A percentile compares a stretch with the other conserved stretches of the same genome.
Conservation (phyloP, 306 rosid genomes). For the Quercus rubra region DNA sequence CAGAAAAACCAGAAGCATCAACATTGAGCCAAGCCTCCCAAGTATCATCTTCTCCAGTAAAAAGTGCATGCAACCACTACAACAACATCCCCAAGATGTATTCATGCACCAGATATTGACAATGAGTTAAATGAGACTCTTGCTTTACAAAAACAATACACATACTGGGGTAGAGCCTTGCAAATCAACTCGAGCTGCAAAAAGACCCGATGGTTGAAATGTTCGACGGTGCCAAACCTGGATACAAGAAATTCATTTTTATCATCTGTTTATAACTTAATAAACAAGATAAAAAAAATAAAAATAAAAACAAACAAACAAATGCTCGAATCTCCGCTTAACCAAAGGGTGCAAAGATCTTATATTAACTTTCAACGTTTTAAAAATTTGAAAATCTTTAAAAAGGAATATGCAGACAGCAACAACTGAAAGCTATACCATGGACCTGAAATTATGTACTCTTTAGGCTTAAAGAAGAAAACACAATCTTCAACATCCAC, state of each 20-base stretch:
- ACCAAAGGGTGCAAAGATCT: not conserved
- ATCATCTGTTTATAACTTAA: not conserved
- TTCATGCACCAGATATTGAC: conserved; percentile 16
- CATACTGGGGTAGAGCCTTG: conserved; percentile 87
- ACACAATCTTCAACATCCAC: not conserved
- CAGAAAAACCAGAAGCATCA: conserved; percentile 86
- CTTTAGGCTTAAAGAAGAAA: not conserved
- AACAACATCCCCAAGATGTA: conserved; percentile 30
- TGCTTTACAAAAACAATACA: conserved; percentile 17
- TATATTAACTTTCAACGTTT: too few relatives aligned
- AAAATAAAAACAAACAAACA: too few relatives aligned
- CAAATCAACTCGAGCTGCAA: conserved; percentile 94
- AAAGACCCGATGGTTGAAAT: conserved; percentile 98
- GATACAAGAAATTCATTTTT: conserved; percentile 20
- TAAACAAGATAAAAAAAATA: not conserved
- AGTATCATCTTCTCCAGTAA: conserved; percentile 86
- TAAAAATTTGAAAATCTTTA: not conserved
- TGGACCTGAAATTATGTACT: not conserved
- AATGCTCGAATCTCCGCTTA: not conserved
- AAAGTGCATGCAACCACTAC: conserved; percentile 94
- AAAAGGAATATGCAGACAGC: not conserved
- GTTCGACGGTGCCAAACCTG: conserved; percentile 96
- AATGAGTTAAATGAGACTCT: conserved; percentile 2
- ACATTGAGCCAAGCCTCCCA: conserved; percentile 98
- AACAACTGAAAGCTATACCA: not conserved